phyloP scores from a whole-genome alignment of 1,284 basidiomycete species.

The Heterobasidion parviporum region DNA sequence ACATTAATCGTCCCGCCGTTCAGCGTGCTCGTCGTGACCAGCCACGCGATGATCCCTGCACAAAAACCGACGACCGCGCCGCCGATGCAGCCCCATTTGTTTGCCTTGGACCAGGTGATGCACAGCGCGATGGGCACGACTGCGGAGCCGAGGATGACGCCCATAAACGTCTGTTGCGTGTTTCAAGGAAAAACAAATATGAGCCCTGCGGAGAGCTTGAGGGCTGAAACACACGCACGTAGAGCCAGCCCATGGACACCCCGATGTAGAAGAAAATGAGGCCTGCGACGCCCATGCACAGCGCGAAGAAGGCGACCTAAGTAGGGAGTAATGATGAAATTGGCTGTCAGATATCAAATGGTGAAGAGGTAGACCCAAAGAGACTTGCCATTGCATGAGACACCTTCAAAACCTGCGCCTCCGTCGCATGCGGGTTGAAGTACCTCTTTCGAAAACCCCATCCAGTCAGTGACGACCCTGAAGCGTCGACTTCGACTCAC shows the following conservation, averaged over 20 bases:
- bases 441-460: conserved; percentile 28
- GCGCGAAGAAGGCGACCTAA: conserved; percentile 63
- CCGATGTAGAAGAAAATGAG: conserved; percentile 86
- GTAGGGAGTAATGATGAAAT: neutral
- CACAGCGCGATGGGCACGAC: conserved; percentile 83
- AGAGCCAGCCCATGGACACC: conserved; percentile 85
- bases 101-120: conserved; percentile 79
- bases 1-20: conserved; percentile 73
- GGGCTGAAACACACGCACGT: conserved; percentile 35
- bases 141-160: conserved; percentile 75
- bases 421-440: conserved; percentile 50
- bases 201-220: neutral
- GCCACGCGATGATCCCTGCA: conserved; percentile 72
- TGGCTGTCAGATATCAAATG: neutral
- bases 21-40: conserved; percentile 70
- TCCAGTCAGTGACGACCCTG: conserved; percentile 1
- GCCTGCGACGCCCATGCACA: conserved; percentile 78
- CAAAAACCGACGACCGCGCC: conserved; percentile 69
- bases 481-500: conserved; percentile 11
- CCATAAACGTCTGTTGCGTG: conserved; percentile 62
- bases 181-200: neutral
- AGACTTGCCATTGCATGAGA: conserved; percentile 33
- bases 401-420: conserved; percentile 47
- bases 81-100: conserved; percentile 69
- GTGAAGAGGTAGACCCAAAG: neutral